A percentile compares a stretch with the other conserved stretches of the same genome.
These are phyloP conservation scores for Petunia secreta DNA, from an alignment of 257 asterid species.

Conservation along the genomic window DNA sequence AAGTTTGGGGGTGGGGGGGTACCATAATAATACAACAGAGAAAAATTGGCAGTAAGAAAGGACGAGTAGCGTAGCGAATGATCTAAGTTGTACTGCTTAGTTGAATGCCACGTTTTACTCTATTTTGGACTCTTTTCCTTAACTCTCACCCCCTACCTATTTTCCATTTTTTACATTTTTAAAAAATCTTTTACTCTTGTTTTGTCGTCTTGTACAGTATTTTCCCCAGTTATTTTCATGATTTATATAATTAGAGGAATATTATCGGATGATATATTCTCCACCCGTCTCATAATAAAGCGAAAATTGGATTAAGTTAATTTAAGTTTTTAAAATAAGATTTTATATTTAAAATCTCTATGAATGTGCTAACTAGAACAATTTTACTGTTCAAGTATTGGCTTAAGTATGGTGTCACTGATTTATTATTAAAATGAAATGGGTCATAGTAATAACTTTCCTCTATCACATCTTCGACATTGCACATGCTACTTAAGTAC, in stretches of 20 bases:
- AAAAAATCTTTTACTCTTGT: not conserved
- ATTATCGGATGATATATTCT: too few species aligned
- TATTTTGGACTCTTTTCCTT: slow-evolving; percentile 30
- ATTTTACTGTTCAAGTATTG: too few species aligned
- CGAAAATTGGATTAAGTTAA: too few species aligned
- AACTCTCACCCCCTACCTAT: not conserved
- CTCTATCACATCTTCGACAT: too few species aligned
- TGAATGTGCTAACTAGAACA: too few species aligned
- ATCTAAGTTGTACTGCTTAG: slow-evolving; percentile 48
- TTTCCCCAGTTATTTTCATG: not conserved
- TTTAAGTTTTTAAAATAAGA: too few species aligned
- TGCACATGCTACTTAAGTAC: too few species aligned
- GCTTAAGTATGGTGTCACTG: too few species aligned
- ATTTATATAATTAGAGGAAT: not conserved
- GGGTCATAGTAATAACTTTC: too few species aligned
- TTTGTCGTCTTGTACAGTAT: slow-evolving; percentile 31
- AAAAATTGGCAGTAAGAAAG: slow-evolving; percentile 32
- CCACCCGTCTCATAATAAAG: too few species aligned
- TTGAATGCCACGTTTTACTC: slow-evolving; percentile 67
- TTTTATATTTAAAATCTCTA: too few species aligned
- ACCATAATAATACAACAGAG: slow-evolving; percentile 23
- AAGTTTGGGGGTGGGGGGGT: slow-evolving; percentile 26
- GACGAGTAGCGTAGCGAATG: slow-evolving; percentile 33
- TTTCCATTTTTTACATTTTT: not conserved
- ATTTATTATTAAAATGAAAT: too few species aligned